Evolutionary conservation across 192 early-diverging fungal genomes (phyloP).

Genomic region (Linnemannia exigua): DNA sequence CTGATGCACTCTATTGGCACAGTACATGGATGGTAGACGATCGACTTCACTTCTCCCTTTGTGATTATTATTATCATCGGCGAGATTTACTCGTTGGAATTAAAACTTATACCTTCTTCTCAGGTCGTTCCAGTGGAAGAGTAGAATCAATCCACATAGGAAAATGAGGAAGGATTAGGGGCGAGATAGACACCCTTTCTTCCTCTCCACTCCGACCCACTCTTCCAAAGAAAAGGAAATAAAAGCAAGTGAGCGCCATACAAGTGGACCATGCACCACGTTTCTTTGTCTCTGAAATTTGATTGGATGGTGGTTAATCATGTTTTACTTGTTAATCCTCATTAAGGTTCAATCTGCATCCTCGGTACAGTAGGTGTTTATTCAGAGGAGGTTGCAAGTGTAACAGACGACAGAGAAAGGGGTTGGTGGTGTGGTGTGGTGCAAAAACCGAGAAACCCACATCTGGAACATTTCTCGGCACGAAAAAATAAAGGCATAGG

Average conservation of each 20-base stretch:
- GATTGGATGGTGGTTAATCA: neutral
- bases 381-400: neutral
- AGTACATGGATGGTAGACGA: no score
- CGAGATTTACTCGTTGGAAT: no score
- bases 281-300: neutral
- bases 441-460: no score
- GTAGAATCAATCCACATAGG: neutral
- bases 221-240: neutral
- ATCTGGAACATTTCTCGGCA: neutral
- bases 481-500: neutral
- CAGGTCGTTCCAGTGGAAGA: no score
- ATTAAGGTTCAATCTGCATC: neutral
- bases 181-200: neutral
- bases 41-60: no score
- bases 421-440: neutral
- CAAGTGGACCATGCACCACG: neutral
- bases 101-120: no score
- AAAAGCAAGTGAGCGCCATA: neutral
- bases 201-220: neutral
- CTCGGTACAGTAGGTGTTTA: neutral
- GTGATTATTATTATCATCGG: no score
- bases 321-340: neutral
- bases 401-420: neutral
- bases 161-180: neutral
- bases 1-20: no score